Evolutionary conservation across 2,329 filamentous ascomycete species (phyloP), one percentile per base, ranked within the genome.

Genomic region (Clonostachys byssicola): DNA sequence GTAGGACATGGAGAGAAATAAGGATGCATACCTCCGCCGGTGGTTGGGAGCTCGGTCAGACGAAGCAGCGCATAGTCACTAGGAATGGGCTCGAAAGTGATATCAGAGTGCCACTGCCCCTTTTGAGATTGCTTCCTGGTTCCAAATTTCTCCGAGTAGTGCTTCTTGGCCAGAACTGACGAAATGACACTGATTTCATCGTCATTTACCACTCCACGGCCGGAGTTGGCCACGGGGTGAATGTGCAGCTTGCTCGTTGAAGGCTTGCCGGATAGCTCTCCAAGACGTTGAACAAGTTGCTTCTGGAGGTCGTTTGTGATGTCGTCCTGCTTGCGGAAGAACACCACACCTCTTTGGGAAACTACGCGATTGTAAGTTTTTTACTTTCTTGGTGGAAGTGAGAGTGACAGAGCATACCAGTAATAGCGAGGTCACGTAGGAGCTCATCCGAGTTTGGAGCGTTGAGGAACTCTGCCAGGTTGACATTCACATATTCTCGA

Each of bases 311-410:
- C 78, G 57, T 85, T 77, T 52, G 73, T 75, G 36, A 87, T 63
- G 35, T 71, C 68, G 57, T 85, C 71, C 52, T 89, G 85, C 33
- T 77, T 74, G 17, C 83, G 78, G 66, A 88, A 86, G 67, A 88
- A 86, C 34, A 88, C 83, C 5, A 88, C 85, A 10, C 84, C 84
- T 1, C 85, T 78, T 50, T 81, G 77, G 2, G 84, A 87, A 53
- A 88, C 83, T 48, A 5, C 33, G 36, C n/a, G 40, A 36, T 34
- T 23, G 40, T 23, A 23, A 10, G 39, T 8, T 20, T 38, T 17
- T 17, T 12, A 8, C 10, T 20, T 30, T 16, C 12, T 17, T 12
- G 33, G 23, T 34, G n/a, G 12, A 12, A 23, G 18, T 12, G 14
- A 16, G 6, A 16, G 12, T 30, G 12, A 12, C n/a, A n/a, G 13